Evolutionary conservation across 352 stramenopile species (phyloP).

Genomic region (Thalassiosira exigua): DNA sequence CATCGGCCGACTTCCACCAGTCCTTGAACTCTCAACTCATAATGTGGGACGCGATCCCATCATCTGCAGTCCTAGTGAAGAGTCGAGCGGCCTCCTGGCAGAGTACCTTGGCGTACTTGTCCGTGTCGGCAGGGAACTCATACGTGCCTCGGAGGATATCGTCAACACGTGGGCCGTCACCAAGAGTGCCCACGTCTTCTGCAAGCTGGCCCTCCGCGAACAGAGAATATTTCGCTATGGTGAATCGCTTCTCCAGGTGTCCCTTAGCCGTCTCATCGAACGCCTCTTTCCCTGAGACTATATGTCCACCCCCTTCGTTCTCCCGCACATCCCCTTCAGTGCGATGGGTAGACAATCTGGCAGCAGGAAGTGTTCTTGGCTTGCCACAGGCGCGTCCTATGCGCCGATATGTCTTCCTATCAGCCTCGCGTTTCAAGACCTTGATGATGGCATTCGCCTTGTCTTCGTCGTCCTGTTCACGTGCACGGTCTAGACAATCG

Average conservation of each 20-base stretch:
- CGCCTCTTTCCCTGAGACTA: neutral
- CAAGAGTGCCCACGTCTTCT: conserved; percentile 1
- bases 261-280: neutral
- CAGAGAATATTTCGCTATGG: neutral
- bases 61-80: neutral
- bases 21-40: conserved; percentile 16
- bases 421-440: neutral
- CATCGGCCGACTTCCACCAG: conserved; percentile 10
- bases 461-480: neutral
- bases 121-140: conserved; percentile 7
- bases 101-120: neutral
- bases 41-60: neutral
- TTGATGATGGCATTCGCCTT: neutral
- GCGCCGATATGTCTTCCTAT: neutral
- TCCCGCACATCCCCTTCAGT: neutral
- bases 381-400: neutral
- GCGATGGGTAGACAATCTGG: no score
- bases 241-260: neutral
- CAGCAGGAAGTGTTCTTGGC: no score
- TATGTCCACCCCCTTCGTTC: no score
- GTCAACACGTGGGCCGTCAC: neutral
- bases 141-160: conserved; percentile 13
- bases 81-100: conserved; percentile 16
- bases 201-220: neutral
- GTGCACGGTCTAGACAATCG: neutral